Conservation (phyloP, 352 stramenopile species). For the Paralagenidium karlingii region DNA sequence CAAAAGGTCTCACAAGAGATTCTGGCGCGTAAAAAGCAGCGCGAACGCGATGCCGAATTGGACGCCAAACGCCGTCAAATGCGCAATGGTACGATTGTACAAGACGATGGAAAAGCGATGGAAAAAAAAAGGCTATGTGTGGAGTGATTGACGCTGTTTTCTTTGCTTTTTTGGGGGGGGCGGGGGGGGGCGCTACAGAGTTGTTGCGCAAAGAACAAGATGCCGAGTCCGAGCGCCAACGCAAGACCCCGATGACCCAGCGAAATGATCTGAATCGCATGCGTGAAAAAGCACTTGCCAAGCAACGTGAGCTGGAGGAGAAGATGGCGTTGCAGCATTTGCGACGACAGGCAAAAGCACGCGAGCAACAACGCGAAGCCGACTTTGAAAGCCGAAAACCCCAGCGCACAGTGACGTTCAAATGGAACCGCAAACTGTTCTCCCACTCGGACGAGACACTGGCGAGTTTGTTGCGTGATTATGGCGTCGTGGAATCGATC, state of each 20-base stretch:
- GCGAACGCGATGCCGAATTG: slow-evolving; percentile 44
- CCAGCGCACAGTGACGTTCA: slow-evolving; percentile 61
- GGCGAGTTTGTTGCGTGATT: slow-evolving; percentile 29
- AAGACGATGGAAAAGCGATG: background rate
- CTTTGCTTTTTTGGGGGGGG: background rate
- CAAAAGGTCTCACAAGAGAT: slow-evolving; percentile 55
- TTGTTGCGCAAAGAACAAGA: slow-evolving; percentile 43
- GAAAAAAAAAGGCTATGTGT: no score
- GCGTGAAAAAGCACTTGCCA: slow-evolving; percentile 31
- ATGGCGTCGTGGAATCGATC: slow-evolving; percentile 53
- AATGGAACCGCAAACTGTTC: slow-evolving; percentile 50
- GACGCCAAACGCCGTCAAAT: slow-evolving; percentile 43
- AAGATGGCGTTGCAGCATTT: slow-evolving; percentile 9
- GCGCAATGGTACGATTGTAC: slow-evolving; percentile 27
- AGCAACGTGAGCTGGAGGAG: slow-evolving; percentile 41
- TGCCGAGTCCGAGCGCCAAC: slow-evolving; percentile 22
- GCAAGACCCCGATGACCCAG: slow-evolving; percentile 9
- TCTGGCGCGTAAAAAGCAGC: slow-evolving; percentile 49
- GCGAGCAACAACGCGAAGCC: background rate
- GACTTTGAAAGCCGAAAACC: slow-evolving; percentile 15
- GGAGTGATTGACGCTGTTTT: no score
- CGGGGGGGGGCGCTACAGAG: no score
- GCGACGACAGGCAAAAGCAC: background rate
- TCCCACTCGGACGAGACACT: slow-evolving; percentile 74
- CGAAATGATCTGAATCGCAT: slow-evolving; percentile 39